Evolutionary conservation across 257 asterid species (phyloP).

Genomic region (Capsicum rhomboideum): DNA sequence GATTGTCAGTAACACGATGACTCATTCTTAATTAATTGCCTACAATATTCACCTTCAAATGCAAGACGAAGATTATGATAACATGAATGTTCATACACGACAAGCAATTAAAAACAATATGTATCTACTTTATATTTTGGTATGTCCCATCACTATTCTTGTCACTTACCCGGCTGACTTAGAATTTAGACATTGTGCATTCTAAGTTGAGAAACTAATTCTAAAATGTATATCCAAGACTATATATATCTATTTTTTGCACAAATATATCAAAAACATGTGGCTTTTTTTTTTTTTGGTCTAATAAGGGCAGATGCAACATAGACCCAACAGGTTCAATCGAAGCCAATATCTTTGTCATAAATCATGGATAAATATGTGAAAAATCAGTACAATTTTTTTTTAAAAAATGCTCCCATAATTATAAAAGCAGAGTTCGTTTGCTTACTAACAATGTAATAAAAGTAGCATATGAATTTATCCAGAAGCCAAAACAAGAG

Average conservation of each 20-base stretch:
- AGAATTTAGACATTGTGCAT: background rate
- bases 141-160: no score
- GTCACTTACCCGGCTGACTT: no score
- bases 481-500: background rate
- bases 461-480: background rate
- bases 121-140: no score
- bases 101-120: slow-evolving; percentile 6
- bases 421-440: no score
- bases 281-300: no score
- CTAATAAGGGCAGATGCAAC: background rate
- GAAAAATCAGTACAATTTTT: background rate
- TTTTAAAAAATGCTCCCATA: no score
- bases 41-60: background rate
- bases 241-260: background rate
- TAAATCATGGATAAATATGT: background rate
- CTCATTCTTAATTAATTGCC: slow-evolving; percentile 14
- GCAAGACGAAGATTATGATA: background rate
- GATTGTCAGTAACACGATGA: slow-evolving; percentile 12
- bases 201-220: background rate
- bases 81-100: no score
- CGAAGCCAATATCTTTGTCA: background rate
- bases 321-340: background rate
- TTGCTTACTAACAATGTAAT: background rate
- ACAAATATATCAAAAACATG: no score
- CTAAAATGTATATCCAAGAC: background rate